Base-by-base conservation (phyloP, 2,329 filamentous ascomycete species). In the Sclerotinia spermophila region DNA sequence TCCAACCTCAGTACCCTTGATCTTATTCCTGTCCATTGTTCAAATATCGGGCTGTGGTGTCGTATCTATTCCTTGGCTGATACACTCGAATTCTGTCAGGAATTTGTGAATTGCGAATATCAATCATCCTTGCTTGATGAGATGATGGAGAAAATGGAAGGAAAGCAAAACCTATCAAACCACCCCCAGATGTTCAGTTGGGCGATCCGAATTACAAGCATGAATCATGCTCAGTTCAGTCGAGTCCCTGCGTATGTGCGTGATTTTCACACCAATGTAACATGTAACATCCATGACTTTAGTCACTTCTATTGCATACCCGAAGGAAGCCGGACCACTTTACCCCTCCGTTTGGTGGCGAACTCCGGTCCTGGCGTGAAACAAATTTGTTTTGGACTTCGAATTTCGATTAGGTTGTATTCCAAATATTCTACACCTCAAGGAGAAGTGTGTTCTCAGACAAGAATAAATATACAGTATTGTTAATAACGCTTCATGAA, bases 401-500 rank as follows among this genome's bases (percentile, higher is more conserved):
- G 27, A 45, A 33, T 45, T 11, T 13, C 5, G 11, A 8, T 44
- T 10, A 21, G 35, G 19, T 17, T 8, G 27, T 51, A 15, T 38
- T 60, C n/a, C 51, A 51, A 53, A 19, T 27, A n/a, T 51, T 17
- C n/a, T 27, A 13, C 38, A 51, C 24, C 19, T 15, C 35, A 17
- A 40, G 21, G 21, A 24, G 30, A 48, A 64, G 13, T 48, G 8
- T 30, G 15, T 33, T 10, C n/a, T 67, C 38, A 70, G 24, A 40
- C 68, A 56, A 70, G 60, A 58, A 70, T 70, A 48, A 70, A 70
- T 70, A 60, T 70, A 21, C 1, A 17, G 35, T 24, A 40, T 42
- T 13, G 38, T 72, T 71, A 72, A 65, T 45, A 60, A 45, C 48
- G 59, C 30, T n/a, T 68, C 24, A n/a, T 21, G 24, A 10, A 21